phyloP scores from a whole-genome alignment of 2,329 filamentous ascomycete species.

The Plenodomus lindquistii region DNA sequence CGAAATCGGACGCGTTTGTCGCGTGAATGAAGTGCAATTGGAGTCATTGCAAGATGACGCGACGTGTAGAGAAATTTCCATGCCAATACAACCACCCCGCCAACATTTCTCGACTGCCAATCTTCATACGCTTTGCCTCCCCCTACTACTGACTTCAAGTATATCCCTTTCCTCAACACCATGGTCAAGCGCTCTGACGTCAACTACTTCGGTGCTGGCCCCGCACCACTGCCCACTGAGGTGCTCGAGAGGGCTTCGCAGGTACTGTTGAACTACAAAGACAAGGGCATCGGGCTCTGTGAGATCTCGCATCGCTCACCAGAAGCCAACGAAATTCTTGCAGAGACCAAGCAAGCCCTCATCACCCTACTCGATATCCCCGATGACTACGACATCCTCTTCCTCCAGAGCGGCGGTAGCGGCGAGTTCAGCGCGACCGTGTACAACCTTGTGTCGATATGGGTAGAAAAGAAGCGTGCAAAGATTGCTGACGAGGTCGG shows the following conservation, averaged over 20 bases:
- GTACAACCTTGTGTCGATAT: constrained; percentile 82
- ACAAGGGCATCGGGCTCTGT: constrained; percentile 80
- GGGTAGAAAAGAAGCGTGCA: constrained; percentile 72
- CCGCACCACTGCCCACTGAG: constrained; percentile 79
- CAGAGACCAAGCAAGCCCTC: constrained; percentile 75
- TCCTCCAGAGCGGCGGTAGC: constrained; percentile 84
- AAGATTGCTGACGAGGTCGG: constrained; percentile 62
- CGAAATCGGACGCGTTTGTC: constrained; percentile 26
- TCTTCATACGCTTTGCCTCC: neutral
- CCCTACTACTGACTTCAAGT: constrained; percentile 2
- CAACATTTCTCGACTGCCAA: constrained; percentile 2
- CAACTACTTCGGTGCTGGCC: constrained; percentile 88
- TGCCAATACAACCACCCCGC: neutral
- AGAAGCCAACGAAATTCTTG: constrained; percentile 77
- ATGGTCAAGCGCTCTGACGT: constrained; percentile 78
- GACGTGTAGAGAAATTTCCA: constrained; percentile 20
- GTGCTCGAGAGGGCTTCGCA: constrained; percentile 77
- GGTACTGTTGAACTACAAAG: constrained; percentile 79
- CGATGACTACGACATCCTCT: constrained; percentile 82
- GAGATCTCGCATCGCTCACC: constrained; percentile 89
- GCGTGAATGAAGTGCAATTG: constrained; percentile 11
- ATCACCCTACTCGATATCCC: constrained; percentile 78
- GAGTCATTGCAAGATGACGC: constrained; percentile 37
- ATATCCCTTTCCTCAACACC: constrained; percentile 10
- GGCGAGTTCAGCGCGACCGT: constrained; percentile 83